These are phyloP conservation scores for Blastomyces emzantsi DNA, from an alignment of 2,329 filamentous ascomycete genomes.

Conservation along the genomic window DNA sequence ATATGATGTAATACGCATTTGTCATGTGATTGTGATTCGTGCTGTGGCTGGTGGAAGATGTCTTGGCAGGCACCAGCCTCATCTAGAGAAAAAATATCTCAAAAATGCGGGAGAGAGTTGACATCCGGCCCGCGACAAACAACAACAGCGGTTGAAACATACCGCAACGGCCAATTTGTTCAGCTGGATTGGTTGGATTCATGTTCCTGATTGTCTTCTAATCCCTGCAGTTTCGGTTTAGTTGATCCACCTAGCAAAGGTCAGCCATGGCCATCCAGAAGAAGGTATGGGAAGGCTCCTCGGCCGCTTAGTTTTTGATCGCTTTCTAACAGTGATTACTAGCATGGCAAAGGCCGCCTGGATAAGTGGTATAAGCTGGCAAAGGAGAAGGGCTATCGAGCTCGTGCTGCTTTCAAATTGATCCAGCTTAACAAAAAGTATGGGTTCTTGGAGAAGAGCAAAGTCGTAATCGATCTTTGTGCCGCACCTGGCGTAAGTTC, in stretches of 20 bases:
- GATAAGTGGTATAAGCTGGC: constrained; percentile 99
- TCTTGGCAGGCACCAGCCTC: constrained; percentile 11
- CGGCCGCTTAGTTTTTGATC: constrained; percentile 8
- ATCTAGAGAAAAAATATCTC: background rate
- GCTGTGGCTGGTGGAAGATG: constrained; percentile 13
- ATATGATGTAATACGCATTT: constrained; percentile 1
- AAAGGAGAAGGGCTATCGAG: constrained; percentile 96
- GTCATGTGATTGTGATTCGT: background rate
- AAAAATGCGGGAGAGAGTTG: background rate
- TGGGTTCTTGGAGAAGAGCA: constrained; percentile 94
- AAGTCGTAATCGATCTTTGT: constrained; percentile 93
- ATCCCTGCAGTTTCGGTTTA: background rate
- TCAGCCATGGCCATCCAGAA: constrained; percentile 84
- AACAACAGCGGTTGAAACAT: background rate
- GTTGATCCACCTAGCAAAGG: constrained; percentile 2
- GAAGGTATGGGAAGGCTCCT: constrained; percentile 48
- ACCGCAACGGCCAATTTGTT: background rate
- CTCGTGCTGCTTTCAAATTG: constrained; percentile 93
- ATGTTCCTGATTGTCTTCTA: background rate
- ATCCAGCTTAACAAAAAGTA: constrained; percentile 99
- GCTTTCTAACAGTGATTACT: constrained; percentile 24
- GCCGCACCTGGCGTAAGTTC: constrained; percentile 76
- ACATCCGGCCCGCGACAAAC: background rate
- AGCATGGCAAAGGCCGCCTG: constrained; percentile 92
- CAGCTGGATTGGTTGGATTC: background rate